phyloP scores from a whole-genome alignment of 1,284 basidiomycete species.

The Waitea zeae region DNA sequence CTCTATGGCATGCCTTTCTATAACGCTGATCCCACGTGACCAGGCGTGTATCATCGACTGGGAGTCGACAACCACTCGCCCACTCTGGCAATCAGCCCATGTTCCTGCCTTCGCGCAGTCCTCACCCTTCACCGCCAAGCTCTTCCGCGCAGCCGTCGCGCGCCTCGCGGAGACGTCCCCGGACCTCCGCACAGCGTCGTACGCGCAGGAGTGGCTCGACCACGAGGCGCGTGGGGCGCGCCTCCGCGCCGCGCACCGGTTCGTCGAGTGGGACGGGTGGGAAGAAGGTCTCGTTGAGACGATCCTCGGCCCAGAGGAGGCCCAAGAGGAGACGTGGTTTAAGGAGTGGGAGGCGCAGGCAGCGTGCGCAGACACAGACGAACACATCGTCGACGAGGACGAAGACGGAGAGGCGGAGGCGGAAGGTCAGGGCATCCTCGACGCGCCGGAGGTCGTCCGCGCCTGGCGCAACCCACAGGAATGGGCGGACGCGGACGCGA shows the following conservation, averaged over 20 bases:
- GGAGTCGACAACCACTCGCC: slow-evolving; percentile 70
- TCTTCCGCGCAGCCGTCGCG: slow-evolving; percentile 41
- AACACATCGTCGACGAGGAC: slow-evolving; percentile 3
- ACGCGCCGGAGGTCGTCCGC: background rate
- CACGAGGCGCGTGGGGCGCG: slow-evolving; percentile 46
- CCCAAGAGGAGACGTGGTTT: slow-evolving; percentile 34
- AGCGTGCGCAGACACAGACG: slow-evolving; percentile 1
- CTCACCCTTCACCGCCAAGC: slow-evolving; percentile 47
- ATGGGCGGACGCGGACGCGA: background rate
- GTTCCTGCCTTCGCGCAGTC: slow-evolving; percentile 62
- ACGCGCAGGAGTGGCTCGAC: slow-evolving; percentile 54
- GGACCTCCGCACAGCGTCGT: slow-evolving; percentile 7
- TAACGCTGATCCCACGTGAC: background rate
- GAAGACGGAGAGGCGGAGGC: slow-evolving; percentile 2
- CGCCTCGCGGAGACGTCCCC: slow-evolving; percentile 5
- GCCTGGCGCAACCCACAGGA: slow-evolving; percentile 1
- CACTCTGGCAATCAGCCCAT: slow-evolving; percentile 68
- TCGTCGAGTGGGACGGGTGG: slow-evolving; percentile 75
- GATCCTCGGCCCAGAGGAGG: slow-evolving; percentile 52
- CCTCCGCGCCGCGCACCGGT: slow-evolving; percentile 56
- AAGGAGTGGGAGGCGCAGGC: slow-evolving; percentile 16
- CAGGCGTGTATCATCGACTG: slow-evolving; percentile 74
- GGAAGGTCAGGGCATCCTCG: slow-evolving; percentile 1
- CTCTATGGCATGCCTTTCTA: slow-evolving; percentile 1
- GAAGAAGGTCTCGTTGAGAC: slow-evolving; percentile 62